Evolutionary conservation across 768 basidiomycete genomes (phyloP).

Genomic region (Calvatia gigantea): DNA sequence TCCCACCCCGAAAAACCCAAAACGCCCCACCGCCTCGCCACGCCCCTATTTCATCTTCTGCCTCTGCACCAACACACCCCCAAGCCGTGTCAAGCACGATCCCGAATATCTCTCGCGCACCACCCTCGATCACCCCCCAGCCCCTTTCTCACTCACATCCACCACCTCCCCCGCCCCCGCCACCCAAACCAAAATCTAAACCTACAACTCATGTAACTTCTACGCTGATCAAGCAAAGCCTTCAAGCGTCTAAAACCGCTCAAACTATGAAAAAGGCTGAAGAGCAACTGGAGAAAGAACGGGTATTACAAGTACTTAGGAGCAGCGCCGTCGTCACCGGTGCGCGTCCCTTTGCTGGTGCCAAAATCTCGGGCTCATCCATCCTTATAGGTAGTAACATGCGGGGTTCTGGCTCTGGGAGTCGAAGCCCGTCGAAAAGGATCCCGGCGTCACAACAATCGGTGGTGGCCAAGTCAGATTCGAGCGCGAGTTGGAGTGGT

Average conservation of each 20-base stretch:
- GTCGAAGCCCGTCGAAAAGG: constrained; percentile 16
- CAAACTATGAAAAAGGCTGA: constrained; percentile 69
- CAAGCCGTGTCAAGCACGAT: constrained; percentile 19
- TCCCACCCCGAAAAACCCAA: constrained; percentile 49
- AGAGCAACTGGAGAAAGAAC: constrained; percentile 62
- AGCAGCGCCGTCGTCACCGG: constrained; percentile 43
- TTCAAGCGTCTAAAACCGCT: constrained; percentile 70
- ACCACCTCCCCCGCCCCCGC: constrained; percentile 13
- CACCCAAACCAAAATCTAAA: constrained; percentile 16
- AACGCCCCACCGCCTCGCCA: constrained; percentile 37
- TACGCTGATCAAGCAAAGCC: constrained; percentile 66
- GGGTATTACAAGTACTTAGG: constrained; percentile 69
- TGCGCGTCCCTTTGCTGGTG: constrained; percentile 28
- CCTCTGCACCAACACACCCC: constrained; percentile 14
- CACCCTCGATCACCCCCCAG: constrained; percentile 13
- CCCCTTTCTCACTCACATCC: constrained; percentile 17
- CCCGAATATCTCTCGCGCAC: constrained; percentile 1
- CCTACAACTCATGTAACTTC: constrained; percentile 47
- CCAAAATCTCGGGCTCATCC: constrained; percentile 29
- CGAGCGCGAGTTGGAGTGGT: constrained; percentile 9
- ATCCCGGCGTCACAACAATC: constrained; percentile 3
- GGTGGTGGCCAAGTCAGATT: not conserved
- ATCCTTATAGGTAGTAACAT: constrained; percentile 31
- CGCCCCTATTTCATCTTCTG: constrained; percentile 20
- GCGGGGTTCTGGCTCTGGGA: constrained; percentile 9